Conservation (phyloP, 2,329 filamentous ascomycete genomes). For the Paraconiothyrium sp. region DNA sequence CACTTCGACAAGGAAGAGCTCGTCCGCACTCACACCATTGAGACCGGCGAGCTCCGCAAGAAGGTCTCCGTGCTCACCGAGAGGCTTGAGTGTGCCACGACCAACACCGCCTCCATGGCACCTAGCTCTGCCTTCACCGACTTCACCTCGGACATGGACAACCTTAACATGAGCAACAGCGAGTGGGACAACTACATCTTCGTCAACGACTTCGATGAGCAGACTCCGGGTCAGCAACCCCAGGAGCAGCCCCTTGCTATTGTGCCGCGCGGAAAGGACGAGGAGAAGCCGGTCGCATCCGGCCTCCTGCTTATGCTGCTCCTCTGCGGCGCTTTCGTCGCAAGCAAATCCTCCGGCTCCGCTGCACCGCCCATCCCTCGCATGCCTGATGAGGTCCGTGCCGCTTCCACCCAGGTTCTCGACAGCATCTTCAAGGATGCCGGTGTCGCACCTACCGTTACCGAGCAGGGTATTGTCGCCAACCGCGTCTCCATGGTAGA, state of each 20-base stretch:
- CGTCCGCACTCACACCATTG: constrained; percentile 85
- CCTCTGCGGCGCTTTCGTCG: constrained; percentile 93
- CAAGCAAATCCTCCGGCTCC: constrained; percentile 81
- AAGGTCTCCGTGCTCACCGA: constrained; percentile 85
- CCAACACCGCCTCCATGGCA: constrained; percentile 56
- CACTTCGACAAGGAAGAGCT: constrained; percentile 91
- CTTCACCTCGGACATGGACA: constrained; percentile 84
- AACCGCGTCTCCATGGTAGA: constrained; percentile 58
- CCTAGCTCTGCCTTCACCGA: constrained; percentile 72
- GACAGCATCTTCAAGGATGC: constrained; percentile 85
- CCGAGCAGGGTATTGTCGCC: constrained; percentile 59
- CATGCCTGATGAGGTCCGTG: constrained; percentile 82
- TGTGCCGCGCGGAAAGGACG: constrained; percentile 54
- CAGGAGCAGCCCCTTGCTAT: constrained; percentile 53
- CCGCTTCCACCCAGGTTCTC: constrained; percentile 78
- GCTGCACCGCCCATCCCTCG: constrained; percentile 76
- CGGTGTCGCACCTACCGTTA: constrained; percentile 62
- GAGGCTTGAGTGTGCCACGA: constrained; percentile 69
- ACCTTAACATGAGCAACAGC: constrained; percentile 77
- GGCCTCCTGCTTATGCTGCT: constrained; percentile 93
- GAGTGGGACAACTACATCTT: constrained; percentile 86
- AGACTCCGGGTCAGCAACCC: constrained; percentile 44
- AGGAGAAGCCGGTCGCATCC: constrained; percentile 74
- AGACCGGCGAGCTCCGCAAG: constrained; percentile 91
- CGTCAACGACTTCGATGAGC: constrained; percentile 73